phyloP scores from a whole-genome alignment of 1,139 yeast species.

The Suhomyces guaymorum region DNA sequence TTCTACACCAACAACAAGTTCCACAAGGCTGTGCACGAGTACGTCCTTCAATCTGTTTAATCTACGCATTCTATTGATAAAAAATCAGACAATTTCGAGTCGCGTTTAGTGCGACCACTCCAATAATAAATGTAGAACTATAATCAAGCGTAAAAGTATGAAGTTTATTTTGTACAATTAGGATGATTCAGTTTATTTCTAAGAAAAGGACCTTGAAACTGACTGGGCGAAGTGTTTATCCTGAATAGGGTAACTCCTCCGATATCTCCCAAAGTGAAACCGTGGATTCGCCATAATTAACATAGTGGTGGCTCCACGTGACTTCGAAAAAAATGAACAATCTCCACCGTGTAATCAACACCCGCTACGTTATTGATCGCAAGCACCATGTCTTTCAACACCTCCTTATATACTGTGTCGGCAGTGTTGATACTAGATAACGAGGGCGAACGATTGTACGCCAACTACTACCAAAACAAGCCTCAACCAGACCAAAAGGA shows the following conservation, averaged over 20 bases:
- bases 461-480: constrained; percentile 73
- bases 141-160: no score
- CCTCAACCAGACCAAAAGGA: constrained; percentile 15
- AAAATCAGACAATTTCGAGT: no score
- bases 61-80: no score
- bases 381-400: constrained; percentile 50
- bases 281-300: no score
- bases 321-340: constrained; percentile 9
- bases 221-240: no score
- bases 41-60: constrained; percentile 20
- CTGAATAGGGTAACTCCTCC: no score
- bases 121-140: no score
- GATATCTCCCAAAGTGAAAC: no score
- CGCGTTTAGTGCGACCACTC: no score
- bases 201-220: no score
- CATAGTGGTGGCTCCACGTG: constrained; percentile 4
- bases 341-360: constrained; percentile 12
- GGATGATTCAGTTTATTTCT: no score
- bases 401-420: constrained; percentile 75
- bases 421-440: constrained; percentile 79
- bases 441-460: constrained; percentile 76
- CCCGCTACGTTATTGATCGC: neutral
- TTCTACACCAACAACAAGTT: constrained; percentile 36
- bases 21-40: constrained; percentile 40
- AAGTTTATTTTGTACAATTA: no score